Percentiles rank a stretch among this genome's conserved stretches.
These are phyloP conservation scores for Hymenotorrendiella dingleyae DNA, from an alignment of 2,329 filamentous ascomycete species.

Conservation along the genomic window DNA sequence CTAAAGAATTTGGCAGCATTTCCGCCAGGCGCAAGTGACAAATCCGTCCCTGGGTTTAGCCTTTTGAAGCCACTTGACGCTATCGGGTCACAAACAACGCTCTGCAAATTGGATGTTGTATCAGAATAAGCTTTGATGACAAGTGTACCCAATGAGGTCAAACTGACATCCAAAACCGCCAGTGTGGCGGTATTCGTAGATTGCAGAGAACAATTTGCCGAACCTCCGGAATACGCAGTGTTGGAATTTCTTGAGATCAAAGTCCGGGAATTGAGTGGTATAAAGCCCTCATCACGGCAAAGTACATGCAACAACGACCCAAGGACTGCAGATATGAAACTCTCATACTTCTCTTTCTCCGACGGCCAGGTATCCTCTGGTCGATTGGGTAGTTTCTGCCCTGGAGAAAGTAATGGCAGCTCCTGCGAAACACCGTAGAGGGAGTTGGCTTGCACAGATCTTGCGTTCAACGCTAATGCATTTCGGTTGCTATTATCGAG, in stretches of 20 bases:
- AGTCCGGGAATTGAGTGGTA: conserved; percentile 31
- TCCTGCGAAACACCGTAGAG: conserved; percentile 20
- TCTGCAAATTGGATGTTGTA: conserved; percentile 22
- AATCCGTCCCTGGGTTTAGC: conserved; percentile 18
- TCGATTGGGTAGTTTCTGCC: conserved; percentile 16
- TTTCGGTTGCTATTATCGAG: conserved; percentile 23
- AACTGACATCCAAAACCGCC: conserved; percentile 28
- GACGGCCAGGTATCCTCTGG: conserved; percentile 13
- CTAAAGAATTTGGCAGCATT: conserved; percentile 27
- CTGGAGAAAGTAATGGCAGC: conserved; percentile 18
- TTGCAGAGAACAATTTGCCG: conserved; percentile 1
- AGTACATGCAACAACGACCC: conserved; percentile 28
- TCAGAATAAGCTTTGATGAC: conserved; percentile 29
- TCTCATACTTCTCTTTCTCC: conserved; percentile 28
- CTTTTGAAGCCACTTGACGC: conserved; percentile 3
- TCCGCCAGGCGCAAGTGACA: conserved; percentile 30
- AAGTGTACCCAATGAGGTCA: conserved; percentile 29
- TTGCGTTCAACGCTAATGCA: conserved; percentile 24
- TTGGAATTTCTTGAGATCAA: conserved; percentile 21
- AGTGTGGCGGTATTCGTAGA: conserved; percentile 19
- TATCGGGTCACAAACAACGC: conserved; percentile 10
- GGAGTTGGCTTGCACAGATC: conserved; percentile 19
- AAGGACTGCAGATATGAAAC: conserved; percentile 31
- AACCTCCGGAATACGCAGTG: neutral
- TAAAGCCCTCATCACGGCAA: conserved; percentile 27